Evolutionary conservation across 1,139 yeast genomes (phyloP), one percentile per base, ranked within the genome.

Genomic region (Candida sp.): DNA sequence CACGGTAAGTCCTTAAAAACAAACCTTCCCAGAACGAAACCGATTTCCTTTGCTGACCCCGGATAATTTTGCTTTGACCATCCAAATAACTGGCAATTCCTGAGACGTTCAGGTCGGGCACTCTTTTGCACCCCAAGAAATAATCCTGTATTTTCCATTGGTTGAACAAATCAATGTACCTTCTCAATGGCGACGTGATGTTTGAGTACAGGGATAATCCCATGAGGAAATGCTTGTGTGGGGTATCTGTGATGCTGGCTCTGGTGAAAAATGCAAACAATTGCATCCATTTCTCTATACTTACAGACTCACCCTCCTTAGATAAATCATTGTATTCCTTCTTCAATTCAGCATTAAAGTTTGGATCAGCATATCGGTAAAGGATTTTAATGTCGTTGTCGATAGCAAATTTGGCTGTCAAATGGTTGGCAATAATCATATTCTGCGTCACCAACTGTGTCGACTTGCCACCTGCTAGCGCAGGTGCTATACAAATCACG

Each of bases 181-280:
- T 74, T 67, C 99, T 76, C 55, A 94, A 75, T 1, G 99, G 99
- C 0, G 98, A 92, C 0, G 99, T 92, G 3, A 90, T 86, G 38
- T 91, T 90, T 6, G 89, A 77, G 63, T 94, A 92, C 11, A 73
- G 67, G 0, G 69, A 66, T 8, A 88, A 69, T 2, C 96, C 97
- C 44, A 92, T 70, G 52, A 88, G 83, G 31, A 77, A 75, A 66
- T 93, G 98, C 0, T 67, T 65, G 1, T 62, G 62, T 62, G 63
- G 80, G 51, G 53, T 70, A 58, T 57, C 75, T 61, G 58, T 75
- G 49, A 51, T 70, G 44, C 61, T 68, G 54, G 68, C 79, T 60
- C 63, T 70, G 5, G 63, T 53, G 48, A 69, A 26, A 58, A 65
- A 56, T 45, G 65, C 61, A 47, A 58, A 51, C 39, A 61, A 37